Base-by-base conservation (phyloP, 352 stramenopile genomes). In the Phytopythium sindhum region DNA sequence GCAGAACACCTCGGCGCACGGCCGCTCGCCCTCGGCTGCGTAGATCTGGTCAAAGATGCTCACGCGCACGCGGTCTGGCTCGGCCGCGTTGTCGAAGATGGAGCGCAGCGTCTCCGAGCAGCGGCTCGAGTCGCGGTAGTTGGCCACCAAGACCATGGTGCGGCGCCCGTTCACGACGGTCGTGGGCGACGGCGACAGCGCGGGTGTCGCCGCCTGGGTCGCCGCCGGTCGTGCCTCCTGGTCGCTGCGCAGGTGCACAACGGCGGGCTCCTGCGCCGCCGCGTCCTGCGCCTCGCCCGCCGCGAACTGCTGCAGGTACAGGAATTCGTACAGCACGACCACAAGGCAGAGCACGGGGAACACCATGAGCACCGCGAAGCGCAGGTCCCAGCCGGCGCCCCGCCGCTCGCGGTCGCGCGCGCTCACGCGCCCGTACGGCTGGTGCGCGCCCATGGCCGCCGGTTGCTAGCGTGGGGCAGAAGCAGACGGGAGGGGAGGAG, bases 1-100 rank as follows among this genome's bases (percentile, higher is more conserved):
- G 52, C 85, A 93, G 60, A 86, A 91, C 39, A 74, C 63, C 1
- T 93, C 81, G 29, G 81, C 73, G 55, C 85, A 93, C 51, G 67
- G 73, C 24, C 72, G 70, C 68, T 93, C 85, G n/a, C 84, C 82
- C 55, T 91, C 69, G 15, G 70, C 62, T 12, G 71, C 67, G 65
- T 91, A 93, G 52, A 93, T 86, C 63, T 90, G 81, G 73, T 90
- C 81, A 56, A 80, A 86, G 33, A 90, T 75, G 65, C 79, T 89
- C 42, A 90, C 77, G 37, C 70, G 73, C 26, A 90, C 48, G 28
- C 86, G 72, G 44, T 89, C 77, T 8, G 81, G 81, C 23, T 63
- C 70, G 60, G 72, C 77, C 7, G 85, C 72, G 57, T 90, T 91
- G 67, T 87, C 77, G 45, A 91, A 93, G 57, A 93, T 86, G 28